Evolutionary conservation across 495 filamentous ascomycete genomes (phyloP), one percentile per base, ranked within the genome.

Genomic region (Neurospora hispaniola): DNA sequence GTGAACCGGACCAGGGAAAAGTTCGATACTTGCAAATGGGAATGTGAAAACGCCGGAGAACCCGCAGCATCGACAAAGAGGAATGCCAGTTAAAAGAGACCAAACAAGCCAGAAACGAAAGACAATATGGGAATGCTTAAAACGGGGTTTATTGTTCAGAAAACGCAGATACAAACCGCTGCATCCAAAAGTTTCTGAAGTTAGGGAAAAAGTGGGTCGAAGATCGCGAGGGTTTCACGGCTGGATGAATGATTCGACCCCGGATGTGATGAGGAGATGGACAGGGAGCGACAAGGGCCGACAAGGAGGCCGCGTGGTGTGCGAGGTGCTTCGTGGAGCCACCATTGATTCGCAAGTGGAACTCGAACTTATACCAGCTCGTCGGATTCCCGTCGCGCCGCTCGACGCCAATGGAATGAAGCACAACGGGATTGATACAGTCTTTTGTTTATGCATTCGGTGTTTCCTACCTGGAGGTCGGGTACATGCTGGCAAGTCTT

Each of bases 231-330:
- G 43, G 23, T 71, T 38, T 71, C 69, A 72, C 74, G 41, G 62
- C 12, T 73, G 78, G 74, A 78, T 75, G 75, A 74, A 74, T 78
- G 72, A 76, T 75, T 77, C 74, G 76, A 71, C 78, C 77, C 54
- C 75, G 77, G 71, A 77, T 75, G 73, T 74, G 75, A 74, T 46
- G 71, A 42, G 62, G 42, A 62, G 54, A 66, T 66, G 54, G 54
- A 27, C 54, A 35, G 35, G 54, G 54, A 66, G 27, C 54, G 14
- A 66, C 54, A 62, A 66, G 54, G 54, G 27, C 54, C 27, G 54
- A 35, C 54, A 20, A 74, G 23, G 66, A 71, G 62, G 76, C 73
- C 73, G 74, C 70, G 74, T 73, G 76, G 76, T 72, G 70, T 69
- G 48, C 42, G 75, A 72, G 42, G 41, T 72, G 68, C 70, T 74